These are phyloP conservation scores for Solanum sejunctum DNA, from an alignment of 257 asterid species.

Conservation along the genomic window DNA sequence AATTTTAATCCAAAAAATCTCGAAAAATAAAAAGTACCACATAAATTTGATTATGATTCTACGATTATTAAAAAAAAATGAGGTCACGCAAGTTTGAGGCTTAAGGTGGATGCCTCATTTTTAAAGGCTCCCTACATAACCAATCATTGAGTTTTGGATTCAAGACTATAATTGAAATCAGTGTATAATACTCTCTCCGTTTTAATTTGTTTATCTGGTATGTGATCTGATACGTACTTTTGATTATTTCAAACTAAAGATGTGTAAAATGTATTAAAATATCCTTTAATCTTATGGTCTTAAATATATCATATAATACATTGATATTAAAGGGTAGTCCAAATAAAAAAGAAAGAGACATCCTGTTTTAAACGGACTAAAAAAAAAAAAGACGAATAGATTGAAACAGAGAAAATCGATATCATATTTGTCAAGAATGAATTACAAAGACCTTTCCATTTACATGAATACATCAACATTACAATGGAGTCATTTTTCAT, in stretches of 20 bases:
- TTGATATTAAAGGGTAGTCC: too few relatives aligned
- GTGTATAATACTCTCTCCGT: background rate
- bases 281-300: too few relatives aligned
- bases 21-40: too few relatives aligned
- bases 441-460: background rate
- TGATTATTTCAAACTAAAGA: background rate
- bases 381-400: background rate
- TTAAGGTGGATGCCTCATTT: too few relatives aligned
- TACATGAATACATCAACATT: background rate
- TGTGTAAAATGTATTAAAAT: background rate
- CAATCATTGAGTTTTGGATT: background rate
- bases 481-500: background rate
- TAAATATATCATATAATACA: too few relatives aligned
- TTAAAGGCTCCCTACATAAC: background rate
- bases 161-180: background rate
- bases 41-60: too few relatives aligned
- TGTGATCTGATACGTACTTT: background rate
- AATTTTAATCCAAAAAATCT: too few relatives aligned
- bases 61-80: too few relatives aligned
- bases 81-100: too few relatives aligned
- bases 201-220: background rate
- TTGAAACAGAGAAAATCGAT: background rate
- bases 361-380: too few relatives aligned
- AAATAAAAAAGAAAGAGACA: too few relatives aligned
- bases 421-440: background rate